These are phyloP conservation scores for Yamadazyma pseudoaaseri DNA, from an alignment of 1,139 yeast species.

Conservation along the genomic window DNA sequence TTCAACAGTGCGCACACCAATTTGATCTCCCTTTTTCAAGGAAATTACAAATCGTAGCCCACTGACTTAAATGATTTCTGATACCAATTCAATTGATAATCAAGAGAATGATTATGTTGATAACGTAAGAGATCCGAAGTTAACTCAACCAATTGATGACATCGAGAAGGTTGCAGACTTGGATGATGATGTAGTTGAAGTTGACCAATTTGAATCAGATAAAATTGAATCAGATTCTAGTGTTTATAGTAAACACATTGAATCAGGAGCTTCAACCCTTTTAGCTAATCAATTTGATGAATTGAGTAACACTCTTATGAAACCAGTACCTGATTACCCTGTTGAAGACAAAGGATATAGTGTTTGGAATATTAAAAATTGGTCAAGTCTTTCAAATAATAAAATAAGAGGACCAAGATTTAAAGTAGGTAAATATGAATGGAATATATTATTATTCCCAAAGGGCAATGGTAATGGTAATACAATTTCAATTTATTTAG, in stretches of 20 bases:
- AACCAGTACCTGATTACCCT: constrained; percentile 46
- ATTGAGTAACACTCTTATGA: constrained; percentile 33
- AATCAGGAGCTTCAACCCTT: constrained; percentile 15
- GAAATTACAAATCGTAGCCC: not conserved
- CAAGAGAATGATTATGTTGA: constrained; percentile 13
- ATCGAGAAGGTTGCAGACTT: constrained; percentile 3
- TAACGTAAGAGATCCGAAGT: constrained; percentile 1
- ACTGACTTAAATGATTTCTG: constrained; percentile 11
- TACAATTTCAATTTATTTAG: constrained; percentile 61
- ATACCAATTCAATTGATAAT: constrained; percentile 12
- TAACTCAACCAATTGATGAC: constrained; percentile 1
- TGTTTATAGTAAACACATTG: not conserved
- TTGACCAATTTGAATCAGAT: not conserved
- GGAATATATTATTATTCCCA: constrained; percentile 79
- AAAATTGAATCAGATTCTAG: constrained; percentile 1
- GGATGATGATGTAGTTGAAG: constrained; percentile 1
- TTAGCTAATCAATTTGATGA: constrained; percentile 32
- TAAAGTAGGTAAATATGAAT: constrained; percentile 65
- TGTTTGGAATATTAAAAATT: constrained; percentile 78
- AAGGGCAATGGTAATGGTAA: constrained; percentile 57
- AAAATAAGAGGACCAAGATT: constrained; percentile 55
- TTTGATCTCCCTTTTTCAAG: constrained; percentile 1
- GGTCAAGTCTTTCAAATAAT: constrained; percentile 52
- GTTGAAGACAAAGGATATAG: constrained; percentile 37
- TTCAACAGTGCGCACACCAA: too few species aligned